Evolutionary conservation across 2,329 filamentous ascomycete species (phyloP).

Genomic region (Elsinoe arachidis): DNA sequence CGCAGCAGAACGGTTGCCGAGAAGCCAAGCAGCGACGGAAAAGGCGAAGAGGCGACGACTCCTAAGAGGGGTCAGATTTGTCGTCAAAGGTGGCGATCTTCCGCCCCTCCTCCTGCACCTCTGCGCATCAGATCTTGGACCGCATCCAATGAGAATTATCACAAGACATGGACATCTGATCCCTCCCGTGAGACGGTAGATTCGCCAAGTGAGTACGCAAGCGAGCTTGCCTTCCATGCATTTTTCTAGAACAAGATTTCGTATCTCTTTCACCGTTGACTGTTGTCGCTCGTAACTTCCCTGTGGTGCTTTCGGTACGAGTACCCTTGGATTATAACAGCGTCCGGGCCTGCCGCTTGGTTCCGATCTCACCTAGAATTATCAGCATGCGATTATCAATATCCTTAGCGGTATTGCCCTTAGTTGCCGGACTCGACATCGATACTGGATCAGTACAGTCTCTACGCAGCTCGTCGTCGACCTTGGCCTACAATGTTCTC

Average conservation of each 20-base stretch:
- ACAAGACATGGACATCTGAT: neutral
- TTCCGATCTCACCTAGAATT: too few species aligned
- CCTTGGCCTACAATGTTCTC: neutral
- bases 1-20: neutral
- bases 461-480: neutral
- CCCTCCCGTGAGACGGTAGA: neutral
- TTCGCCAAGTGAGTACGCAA: slow-evolving; percentile 9
- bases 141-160: neutral
- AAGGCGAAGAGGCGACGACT: too few species aligned
- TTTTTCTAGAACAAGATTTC: neutral
- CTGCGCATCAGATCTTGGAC: neutral
- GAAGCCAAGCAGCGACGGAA: neutral
- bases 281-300: slow-evolving; percentile 3
- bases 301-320: neutral
- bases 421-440: neutral
- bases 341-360: neutral
- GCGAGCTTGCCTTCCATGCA: neutral
- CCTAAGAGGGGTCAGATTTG: too few species aligned
- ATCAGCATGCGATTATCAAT: neutral
- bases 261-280: neutral
- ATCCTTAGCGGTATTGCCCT: neutral
- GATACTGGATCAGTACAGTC: neutral
- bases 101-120: neutral
- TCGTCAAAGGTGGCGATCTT: neutral
- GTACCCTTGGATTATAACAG: neutral